Conservation (phyloP, 352 stramenopile species). For the Pilasporangium apinafurcum region DNA sequence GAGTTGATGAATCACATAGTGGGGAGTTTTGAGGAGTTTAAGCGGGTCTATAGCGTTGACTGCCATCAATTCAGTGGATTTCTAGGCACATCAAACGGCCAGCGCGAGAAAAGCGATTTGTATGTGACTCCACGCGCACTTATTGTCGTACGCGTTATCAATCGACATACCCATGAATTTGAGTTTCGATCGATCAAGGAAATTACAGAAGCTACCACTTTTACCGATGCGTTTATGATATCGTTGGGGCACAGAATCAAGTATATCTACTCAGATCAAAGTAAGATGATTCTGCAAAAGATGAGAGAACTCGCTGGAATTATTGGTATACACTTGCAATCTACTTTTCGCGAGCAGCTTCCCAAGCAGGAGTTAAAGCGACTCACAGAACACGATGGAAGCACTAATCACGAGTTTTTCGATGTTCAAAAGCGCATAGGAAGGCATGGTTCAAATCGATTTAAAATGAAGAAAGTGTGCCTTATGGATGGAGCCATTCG, state of each 20-base stretch:
- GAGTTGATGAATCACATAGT: slow-evolving; percentile 77
- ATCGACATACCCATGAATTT: slow-evolving; percentile 67
- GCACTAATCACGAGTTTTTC: slow-evolving; percentile 38
- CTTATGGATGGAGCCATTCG: slow-evolving; percentile 44
- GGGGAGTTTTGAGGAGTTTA: slow-evolving; percentile 74
- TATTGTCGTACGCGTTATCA: slow-evolving; percentile 57
- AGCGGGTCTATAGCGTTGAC: slow-evolving; percentile 59
- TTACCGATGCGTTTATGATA: slow-evolving; percentile 56
- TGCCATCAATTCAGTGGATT: slow-evolving; percentile 74
- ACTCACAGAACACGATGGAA: slow-evolving; percentile 22
- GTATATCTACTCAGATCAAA: slow-evolving; percentile 71
- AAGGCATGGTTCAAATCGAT: slow-evolving; percentile 46
- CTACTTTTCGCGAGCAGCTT: slow-evolving; percentile 28
- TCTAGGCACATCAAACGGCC: slow-evolving; percentile 53
- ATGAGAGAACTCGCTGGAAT: slow-evolving; percentile 55
- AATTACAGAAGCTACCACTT: slow-evolving; percentile 30
- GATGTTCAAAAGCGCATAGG: slow-evolving; percentile 50
- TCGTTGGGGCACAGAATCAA: slow-evolving; percentile 54
- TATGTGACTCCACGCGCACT: slow-evolving; percentile 64
- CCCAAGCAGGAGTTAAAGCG: slow-evolving; percentile 38
- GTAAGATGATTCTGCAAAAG: slow-evolving; percentile 48
- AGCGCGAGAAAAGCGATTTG: slow-evolving; percentile 69
- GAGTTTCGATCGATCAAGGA: slow-evolving; percentile 60
- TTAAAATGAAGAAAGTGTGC: slow-evolving; percentile 60
- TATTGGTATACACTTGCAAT: slow-evolving; percentile 50